Percentiles rank a stretch among this genome's conserved stretches.
phyloP scores from a whole-genome alignment of 164 flowering plant genomes.

The Berberis thunbergii region DNA sequence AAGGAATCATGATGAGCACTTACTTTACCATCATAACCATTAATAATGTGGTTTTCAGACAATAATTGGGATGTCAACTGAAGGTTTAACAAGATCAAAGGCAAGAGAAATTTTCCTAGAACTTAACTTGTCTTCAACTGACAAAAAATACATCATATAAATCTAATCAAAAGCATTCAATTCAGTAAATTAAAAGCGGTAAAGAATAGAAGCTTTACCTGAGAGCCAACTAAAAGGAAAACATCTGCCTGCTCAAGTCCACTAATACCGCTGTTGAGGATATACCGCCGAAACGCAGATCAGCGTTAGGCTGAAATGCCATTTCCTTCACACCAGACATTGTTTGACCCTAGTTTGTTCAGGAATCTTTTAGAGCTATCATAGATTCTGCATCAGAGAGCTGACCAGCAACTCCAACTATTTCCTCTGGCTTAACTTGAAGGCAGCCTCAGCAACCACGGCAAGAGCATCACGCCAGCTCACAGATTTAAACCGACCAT shows the following conservation, averaged over 20 bases:
- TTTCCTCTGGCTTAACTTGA: conserved; percentile 73
- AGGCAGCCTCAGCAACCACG: conserved; percentile 76
- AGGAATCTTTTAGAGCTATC: conserved; percentile 96
- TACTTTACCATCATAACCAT: too few relatives aligned
- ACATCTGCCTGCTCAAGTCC: conserved; percentile 96
- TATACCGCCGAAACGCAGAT: conserved; percentile 80
- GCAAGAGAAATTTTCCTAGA: too few relatives aligned
- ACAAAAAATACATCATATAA: too few relatives aligned
- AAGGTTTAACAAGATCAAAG: too few relatives aligned
- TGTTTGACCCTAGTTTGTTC: conserved; percentile 90
- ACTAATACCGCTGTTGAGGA: conserved; percentile 68
- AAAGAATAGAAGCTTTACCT: conserved; percentile 38
- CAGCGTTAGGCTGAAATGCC: conserved; percentile 61
- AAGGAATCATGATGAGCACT: too few relatives aligned
- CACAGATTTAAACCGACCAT: conserved; percentile 90
- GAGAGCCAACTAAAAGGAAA: conserved; percentile 92
- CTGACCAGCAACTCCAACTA: conserved; percentile 90
- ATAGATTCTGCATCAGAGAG: conserved; percentile 98
- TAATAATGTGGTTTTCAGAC: too few relatives aligned
- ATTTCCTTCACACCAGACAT: conserved; percentile 87
- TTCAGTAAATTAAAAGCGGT: neutral
- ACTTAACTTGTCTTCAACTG: too few relatives aligned
- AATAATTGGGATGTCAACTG: too few relatives aligned
- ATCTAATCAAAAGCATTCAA: too few relatives aligned
- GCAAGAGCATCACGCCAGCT: conserved; percentile 98